Evolutionary conservation across 495 filamentous ascomycete species (phyloP).

Genomic region (Aspergillus cavernicola): DNA sequence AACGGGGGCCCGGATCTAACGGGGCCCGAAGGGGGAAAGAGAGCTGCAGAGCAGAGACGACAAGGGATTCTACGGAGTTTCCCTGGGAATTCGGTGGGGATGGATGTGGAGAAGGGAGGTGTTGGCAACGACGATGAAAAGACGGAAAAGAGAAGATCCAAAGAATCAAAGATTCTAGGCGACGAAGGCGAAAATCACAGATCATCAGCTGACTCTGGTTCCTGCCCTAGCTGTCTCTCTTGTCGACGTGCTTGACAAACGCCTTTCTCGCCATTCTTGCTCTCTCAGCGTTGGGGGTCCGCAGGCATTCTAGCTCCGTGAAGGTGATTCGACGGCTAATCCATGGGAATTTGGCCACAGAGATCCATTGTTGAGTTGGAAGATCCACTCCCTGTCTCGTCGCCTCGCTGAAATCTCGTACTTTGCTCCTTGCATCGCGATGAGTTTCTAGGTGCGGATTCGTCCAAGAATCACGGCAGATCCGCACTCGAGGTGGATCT

Average conservation of each 20-base stretch:
- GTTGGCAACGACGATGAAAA: background rate
- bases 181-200: background rate
- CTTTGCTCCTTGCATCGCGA: background rate
- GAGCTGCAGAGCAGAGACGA: constrained; percentile 3
- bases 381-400: constrained; percentile 1
- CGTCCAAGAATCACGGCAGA: constrained; percentile 5
- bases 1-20: constrained; percentile 38
- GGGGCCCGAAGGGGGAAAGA: constrained; percentile 12
- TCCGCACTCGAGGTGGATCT: background rate
- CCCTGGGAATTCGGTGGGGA: constrained; percentile 5
- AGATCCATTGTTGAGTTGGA: background rate
- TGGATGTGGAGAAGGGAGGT: background rate
- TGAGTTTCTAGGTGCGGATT: background rate
- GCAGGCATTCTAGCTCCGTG: background rate
- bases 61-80: constrained; percentile 14
- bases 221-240: background rate
- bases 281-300: too few species aligned
- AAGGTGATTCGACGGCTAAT: constrained; percentile 7
- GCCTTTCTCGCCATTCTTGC: too few species aligned
- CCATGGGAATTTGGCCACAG: background rate
- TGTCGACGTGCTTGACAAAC: too few species aligned
- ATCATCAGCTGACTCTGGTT: background rate
- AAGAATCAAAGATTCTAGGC: background rate
- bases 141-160: too few species aligned
- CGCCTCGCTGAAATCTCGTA: background rate